phyloP scores from a whole-genome alignment of 106 monocot genomes.

The Dendrobium huoshanense region DNA sequence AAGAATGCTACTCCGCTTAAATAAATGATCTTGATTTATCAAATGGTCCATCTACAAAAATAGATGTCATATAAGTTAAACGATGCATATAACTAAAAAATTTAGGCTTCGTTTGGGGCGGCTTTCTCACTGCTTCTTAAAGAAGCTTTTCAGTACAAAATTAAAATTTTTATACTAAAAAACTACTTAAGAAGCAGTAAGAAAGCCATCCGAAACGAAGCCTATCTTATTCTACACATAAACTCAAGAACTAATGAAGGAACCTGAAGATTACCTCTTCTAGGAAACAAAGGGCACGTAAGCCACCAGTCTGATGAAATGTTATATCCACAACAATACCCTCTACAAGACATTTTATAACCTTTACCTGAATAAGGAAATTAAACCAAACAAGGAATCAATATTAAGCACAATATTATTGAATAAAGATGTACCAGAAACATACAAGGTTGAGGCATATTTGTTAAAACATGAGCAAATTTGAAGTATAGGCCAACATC shows the following conservation, averaged over 20 bases:
- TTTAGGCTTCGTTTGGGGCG: background rate
- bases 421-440: background rate
- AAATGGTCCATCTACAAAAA: conserved; percentile 54
- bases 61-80: background rate
- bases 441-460: background rate
- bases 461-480: background rate
- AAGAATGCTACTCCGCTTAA: conserved; percentile 70
- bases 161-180: too few species aligned
- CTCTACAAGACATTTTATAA: conserved; percentile 78
- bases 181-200: too few species aligned
- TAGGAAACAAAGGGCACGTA: conserved; percentile 80
- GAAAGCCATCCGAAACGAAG: too few species aligned
- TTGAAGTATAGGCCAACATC: background rate
- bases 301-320: conserved; percentile 81
- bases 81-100: background rate
- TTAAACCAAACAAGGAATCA: background rate
- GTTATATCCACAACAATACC: conserved; percentile 86
- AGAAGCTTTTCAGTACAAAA: too few species aligned
- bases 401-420: background rate
- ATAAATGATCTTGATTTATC: conserved; percentile 62
- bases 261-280: conserved; percentile 47
- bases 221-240: background rate
- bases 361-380: conserved; percentile 46
- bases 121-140: too few species aligned
- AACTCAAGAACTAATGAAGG: background rate